A percentile compares a stretch with the other conserved stretches of the same genome.
Conservation (phyloP, 1,139 yeast species). For the Meyerozyma sp. region DNA sequence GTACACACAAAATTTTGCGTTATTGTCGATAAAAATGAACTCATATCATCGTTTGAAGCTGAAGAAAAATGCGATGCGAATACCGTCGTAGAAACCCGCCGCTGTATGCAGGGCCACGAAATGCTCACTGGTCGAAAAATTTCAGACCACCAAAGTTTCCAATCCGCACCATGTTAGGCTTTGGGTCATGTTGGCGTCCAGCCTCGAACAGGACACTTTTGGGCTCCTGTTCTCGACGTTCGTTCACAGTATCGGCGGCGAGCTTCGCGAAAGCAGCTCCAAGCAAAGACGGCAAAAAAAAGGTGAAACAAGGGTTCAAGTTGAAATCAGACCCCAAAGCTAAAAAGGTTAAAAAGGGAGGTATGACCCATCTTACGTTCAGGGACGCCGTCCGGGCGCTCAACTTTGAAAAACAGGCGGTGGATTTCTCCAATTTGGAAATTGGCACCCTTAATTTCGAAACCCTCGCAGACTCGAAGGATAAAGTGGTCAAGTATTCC, state of each 20-base stretch:
- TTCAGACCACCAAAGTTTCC: not conserved
- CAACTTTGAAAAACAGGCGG: conserved; percentile 30
- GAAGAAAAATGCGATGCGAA: not conserved
- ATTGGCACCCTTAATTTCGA: conserved; percentile 12
- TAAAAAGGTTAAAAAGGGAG: conserved; percentile 31
- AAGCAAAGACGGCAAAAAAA: conserved; percentile 7
- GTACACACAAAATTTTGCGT: not conserved
- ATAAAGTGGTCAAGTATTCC: conserved; percentile 22
- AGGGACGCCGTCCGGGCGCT: conserved; percentile 35
- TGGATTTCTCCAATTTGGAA: conserved; percentile 13
- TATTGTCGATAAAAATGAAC: not conserved
- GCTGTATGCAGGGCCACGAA: not conserved
- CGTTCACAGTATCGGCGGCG: not conserved
- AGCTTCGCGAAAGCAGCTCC: not conserved
- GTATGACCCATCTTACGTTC: conserved; percentile 40
- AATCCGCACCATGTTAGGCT: not conserved
- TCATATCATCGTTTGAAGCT: not conserved
- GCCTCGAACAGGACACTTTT: not conserved
- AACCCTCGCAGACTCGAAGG: conserved; percentile 8
- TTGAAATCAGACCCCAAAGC: conserved; percentile 11
- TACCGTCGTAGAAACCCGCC: too few species aligned
- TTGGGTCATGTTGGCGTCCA: not conserved
- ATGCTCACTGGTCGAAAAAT: not conserved
- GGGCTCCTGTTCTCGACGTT: not conserved
- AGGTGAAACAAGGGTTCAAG: conserved; percentile 23